Conservation (phyloP, 805 yeast species). For the Babjeviella inositovora region DNA sequence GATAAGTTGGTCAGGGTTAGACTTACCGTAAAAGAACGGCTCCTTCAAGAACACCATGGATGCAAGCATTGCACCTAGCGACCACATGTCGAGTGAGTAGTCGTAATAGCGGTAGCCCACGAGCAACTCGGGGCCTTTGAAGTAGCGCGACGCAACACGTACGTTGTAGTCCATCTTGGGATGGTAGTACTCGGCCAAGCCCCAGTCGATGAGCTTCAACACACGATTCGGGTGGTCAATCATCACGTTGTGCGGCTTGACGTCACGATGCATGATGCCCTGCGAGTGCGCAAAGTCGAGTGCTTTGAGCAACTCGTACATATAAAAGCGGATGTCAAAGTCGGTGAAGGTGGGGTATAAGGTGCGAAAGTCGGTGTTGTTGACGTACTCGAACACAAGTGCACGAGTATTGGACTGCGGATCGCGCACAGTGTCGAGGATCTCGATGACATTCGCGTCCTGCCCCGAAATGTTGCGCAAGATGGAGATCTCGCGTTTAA, state of each 20-base stretch:
- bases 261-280: constrained; percentile 95
- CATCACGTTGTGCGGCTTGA: constrained; percentile 92
- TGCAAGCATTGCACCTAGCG: constrained; percentile 86
- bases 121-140: constrained; percentile 84
- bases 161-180: constrained; percentile 83
- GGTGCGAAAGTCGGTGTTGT: constrained; percentile 69
- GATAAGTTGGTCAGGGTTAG: constrained; percentile 81
- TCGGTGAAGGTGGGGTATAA: constrained; percentile 68
- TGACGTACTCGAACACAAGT: constrained; percentile 68
- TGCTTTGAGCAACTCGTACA: constrained; percentile 68
- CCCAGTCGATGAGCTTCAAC: constrained; percentile 86
- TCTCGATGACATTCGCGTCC: constrained; percentile 67
- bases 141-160: constrained; percentile 84
- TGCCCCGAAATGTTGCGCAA: constrained; percentile 65
- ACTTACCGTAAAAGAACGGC: constrained; percentile 84
- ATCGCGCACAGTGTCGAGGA: constrained; percentile 73
- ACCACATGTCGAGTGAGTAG: constrained; percentile 87
- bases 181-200: constrained; percentile 88
- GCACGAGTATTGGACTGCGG: constrained; percentile 74
- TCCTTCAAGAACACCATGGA: constrained; percentile 82
- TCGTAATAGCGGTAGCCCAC: constrained; percentile 81
- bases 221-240: constrained; percentile 64
- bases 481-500: constrained; percentile 77
- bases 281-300: constrained; percentile 81
- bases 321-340: constrained; percentile 66